These are phyloP conservation scores for Podospora anserina DNA, from an alignment of 495 filamentous ascomycete species.

Conservation along the genomic window DNA sequence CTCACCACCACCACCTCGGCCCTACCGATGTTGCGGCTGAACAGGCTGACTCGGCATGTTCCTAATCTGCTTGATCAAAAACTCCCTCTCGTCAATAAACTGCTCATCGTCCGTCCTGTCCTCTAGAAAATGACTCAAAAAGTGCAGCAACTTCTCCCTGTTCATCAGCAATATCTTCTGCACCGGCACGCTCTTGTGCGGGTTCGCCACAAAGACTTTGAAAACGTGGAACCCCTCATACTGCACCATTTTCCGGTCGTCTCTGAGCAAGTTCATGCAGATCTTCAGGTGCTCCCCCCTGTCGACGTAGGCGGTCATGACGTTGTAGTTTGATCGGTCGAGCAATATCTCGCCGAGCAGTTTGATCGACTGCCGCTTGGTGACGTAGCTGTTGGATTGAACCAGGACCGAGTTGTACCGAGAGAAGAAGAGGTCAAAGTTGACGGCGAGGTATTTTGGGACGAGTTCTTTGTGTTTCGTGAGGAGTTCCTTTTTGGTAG, in stretches of 20 bases:
- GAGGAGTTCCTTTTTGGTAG: constrained; percentile 67
- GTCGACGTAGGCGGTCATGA: constrained; percentile 97
- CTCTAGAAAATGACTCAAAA: constrained; percentile 86
- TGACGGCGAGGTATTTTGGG: constrained; percentile 76
- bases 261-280: constrained; percentile 91
- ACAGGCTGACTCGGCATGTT: constrained; percentile 68
- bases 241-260: constrained; percentile 97
- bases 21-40: constrained; percentile 4
- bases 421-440: constrained; percentile 87
- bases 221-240: constrained; percentile 99
- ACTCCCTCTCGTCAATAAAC: constrained; percentile 96
- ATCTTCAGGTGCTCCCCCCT: constrained; percentile 93
- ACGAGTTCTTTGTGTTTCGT: constrained; percentile 91
- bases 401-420: constrained; percentile 87
- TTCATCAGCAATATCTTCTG: constrained; percentile 96
- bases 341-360: constrained; percentile 91
- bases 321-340: constrained; percentile 91
- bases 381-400: constrained; percentile 92
- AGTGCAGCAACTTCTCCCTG: constrained; percentile 80
- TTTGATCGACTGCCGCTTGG: constrained; percentile 97
- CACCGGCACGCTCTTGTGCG: constrained; percentile 92
- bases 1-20: too few species aligned
- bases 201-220: constrained; percentile 98
- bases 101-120: constrained; percentile 97
- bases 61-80: constrained; percentile 90